phyloP scores from a whole-genome alignment of 306 rosid species.

The Argentina anserina region DNA sequence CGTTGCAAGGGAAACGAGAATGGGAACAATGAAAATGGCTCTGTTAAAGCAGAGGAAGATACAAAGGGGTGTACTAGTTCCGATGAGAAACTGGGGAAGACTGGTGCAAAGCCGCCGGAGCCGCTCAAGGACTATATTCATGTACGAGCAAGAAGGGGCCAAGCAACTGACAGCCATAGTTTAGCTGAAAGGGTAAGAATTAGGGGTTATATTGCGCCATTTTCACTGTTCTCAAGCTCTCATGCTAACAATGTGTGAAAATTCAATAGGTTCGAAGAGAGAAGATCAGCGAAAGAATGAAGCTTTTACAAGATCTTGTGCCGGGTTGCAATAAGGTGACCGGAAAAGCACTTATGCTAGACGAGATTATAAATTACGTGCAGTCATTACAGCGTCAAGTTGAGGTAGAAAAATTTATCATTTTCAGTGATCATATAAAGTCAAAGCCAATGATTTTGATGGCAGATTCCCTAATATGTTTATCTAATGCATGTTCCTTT shows the following conservation, averaged over 20 bases:
- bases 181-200: constrained; percentile 87
- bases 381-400: constrained; percentile 98
- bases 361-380: constrained; percentile 93
- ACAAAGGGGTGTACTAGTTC: constrained; percentile 30
- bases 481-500: constrained; percentile 16
- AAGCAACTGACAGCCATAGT: constrained; percentile 98
- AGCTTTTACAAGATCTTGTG: constrained; percentile 92
- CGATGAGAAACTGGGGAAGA: constrained; percentile 52
- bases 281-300: constrained; percentile 97
- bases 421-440: neutral
- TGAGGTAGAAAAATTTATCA: constrained; percentile 46
- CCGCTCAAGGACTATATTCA: constrained; percentile 91
- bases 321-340: constrained; percentile 99
- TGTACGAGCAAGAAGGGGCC: constrained; percentile 98
- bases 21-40: constrained; percentile 34
- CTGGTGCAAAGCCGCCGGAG: constrained; percentile 62
- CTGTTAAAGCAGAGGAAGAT: constrained; percentile 57
- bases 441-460: constrained; percentile 1
- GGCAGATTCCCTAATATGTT: constrained; percentile 23
- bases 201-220: neutral
- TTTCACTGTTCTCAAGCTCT: neutral
- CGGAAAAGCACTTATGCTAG: constrained; percentile 97
- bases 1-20: constrained; percentile 49
- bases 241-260: constrained; percentile 21
- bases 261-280: constrained; percentile 77